Percentiles rank a stretch among this genome's conserved stretches.
phyloP scores from a whole-genome alignment of 495 filamentous ascomycete genomes.

The Xylaria bambusicola region DNA sequence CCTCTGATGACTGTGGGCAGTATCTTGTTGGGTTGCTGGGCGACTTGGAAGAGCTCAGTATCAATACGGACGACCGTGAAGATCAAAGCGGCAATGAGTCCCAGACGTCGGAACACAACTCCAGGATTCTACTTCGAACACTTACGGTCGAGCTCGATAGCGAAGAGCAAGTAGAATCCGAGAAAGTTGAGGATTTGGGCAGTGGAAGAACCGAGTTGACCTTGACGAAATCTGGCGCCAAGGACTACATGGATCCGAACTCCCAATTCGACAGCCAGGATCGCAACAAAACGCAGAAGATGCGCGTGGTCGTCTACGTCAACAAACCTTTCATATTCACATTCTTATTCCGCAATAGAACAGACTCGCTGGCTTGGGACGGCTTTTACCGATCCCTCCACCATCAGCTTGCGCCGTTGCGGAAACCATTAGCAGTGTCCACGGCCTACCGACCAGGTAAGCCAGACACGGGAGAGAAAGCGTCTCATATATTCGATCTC shows the following conservation, averaged over 20 bases:
- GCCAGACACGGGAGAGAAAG: conserved; percentile 38
- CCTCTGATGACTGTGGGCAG: conserved; percentile 46
- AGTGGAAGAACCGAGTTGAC: conserved; percentile 39
- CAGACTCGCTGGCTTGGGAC: conserved; percentile 65
- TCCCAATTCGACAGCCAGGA: conserved; percentile 48
- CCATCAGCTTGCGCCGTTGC: conserved; percentile 76
- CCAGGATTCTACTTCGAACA: conserved; percentile 47
- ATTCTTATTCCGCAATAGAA: conserved; percentile 76
- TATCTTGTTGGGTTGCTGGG: conserved; percentile 75
- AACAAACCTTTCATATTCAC: conserved; percentile 89
- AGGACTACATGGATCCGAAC: conserved; percentile 21
- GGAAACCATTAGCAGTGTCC: conserved; percentile 66
- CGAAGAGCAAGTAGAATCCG: conserved; percentile 36
- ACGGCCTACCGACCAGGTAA: conserved; percentile 57
- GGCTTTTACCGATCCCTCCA: conserved; percentile 81
- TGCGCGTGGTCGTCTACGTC: conserved; percentile 71
- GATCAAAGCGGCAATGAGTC: conserved; percentile 28
- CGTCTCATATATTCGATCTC: conserved; percentile 73
- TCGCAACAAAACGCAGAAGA: conserved; percentile 53
- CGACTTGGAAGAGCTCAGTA: conserved; percentile 51
- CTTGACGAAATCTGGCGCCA: conserved; percentile 14
- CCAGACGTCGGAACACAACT: conserved; percentile 37
- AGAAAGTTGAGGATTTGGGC: conserved; percentile 47
- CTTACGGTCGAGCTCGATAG: conserved; percentile 53
- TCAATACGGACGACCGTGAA: conserved; percentile 21